Base-by-base conservation (phyloP, 306 rosid genomes). In the Quercus variabilis region DNA sequence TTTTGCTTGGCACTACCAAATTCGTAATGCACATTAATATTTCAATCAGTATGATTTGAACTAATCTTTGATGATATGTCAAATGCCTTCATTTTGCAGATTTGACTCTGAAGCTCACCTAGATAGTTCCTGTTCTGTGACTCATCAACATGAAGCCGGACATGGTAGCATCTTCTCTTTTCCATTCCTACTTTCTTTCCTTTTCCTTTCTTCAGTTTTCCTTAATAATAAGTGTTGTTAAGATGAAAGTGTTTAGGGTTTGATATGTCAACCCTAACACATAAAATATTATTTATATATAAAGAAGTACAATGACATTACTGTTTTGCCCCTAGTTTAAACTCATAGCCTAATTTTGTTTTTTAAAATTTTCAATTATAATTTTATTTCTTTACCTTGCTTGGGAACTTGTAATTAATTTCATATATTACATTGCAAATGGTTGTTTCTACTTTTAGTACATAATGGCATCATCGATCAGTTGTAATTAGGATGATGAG, bases 31-130 rank as follows among this genome's bases (percentile, higher is more conserved):
- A 43, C 58, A 51, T 63, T 85, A 12, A 20, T 3, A 31, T 14
- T 76, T 74, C 20, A 26, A 31, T 56, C 3, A 18, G 35, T 4
- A 58, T 20, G 46, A 78, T 75, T 52, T 52, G 70, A 78, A 25
- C 10, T 74, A 18, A 30, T 60, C 46, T 83, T 21, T 68, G 46
- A 71, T 64, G 69, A 74, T 73, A 64, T 43, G 28, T 81, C 49
- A 33, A 81, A 55, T 74, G 20, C 25, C 60, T 68, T 35, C 52
- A 78, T 74, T 82, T 71, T 88, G 84, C 91, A 94, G 98, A 87
- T 88, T 90, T 77, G 97, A 91, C 74, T 83, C 89, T 76, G 91
- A 90, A 74, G 91, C 92, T 82, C 91, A 81, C 57, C 93, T 87
- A 77, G 90, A 87, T 64, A 76, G 81, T 76, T 79, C 90, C 65